Conservation (phyloP, 2,329 filamentous ascomycete species). For the Pseudogymnoascus sp. region DNA sequence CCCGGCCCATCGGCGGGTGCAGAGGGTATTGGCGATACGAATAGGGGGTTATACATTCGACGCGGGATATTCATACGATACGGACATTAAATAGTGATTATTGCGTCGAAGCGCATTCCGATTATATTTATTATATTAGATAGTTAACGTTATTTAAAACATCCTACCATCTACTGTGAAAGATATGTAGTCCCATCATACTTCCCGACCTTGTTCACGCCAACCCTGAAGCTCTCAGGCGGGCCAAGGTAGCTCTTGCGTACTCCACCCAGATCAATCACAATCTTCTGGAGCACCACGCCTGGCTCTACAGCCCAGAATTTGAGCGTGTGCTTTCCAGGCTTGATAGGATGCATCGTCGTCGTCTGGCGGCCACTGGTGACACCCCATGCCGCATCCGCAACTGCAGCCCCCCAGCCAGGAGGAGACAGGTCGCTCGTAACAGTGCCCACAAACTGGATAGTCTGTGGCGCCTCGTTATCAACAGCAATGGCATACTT, state of each 20-base stretch:
- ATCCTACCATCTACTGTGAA: background rate
- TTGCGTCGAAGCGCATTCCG: background rate
- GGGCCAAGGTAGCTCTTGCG: conserved; percentile 35
- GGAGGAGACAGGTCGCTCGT: conserved; percentile 20
- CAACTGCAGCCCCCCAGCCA: conserved; percentile 19
- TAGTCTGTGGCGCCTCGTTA: conserved; percentile 28
- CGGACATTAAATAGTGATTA: background rate
- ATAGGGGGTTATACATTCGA: background rate
- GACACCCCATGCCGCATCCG: conserved; percentile 23
- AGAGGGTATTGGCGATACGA: background rate
- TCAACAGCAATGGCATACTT: conserved; percentile 44
- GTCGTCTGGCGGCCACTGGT: conserved; percentile 17
- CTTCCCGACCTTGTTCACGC: conserved; percentile 10
- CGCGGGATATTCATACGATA: background rate
- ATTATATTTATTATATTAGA: conserved; percentile 4
- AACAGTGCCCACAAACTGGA: conserved; percentile 26
- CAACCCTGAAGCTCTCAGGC: conserved; percentile 29
- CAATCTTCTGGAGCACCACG: conserved; percentile 34
- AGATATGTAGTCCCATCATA: conserved; percentile 5
- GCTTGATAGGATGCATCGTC: conserved; percentile 22
- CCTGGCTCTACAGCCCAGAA: conserved; percentile 32
- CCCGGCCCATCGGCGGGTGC: background rate
- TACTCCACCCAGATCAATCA: conserved; percentile 35
- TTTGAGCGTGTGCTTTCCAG: conserved; percentile 27
- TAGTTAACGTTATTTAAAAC: background rate